phyloP scores from a whole-genome alignment of 176 grass and related monocot species.

The Musa acuminata region DNA sequence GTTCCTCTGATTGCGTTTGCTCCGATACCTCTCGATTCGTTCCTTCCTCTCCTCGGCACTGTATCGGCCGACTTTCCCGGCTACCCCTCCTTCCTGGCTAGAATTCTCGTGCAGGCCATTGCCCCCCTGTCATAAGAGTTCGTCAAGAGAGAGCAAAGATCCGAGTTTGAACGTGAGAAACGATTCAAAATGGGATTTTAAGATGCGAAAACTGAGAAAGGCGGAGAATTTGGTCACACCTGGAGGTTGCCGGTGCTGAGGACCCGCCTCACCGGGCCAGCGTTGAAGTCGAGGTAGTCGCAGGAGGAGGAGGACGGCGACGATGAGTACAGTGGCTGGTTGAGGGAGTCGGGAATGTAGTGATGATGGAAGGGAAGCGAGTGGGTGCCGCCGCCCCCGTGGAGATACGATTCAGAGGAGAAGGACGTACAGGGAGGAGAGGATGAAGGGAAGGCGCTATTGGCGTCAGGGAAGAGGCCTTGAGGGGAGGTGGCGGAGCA shows the following conservation, averaged over 20 bases:
- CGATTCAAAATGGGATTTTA: background rate
- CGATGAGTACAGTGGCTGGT: constrained; percentile 33
- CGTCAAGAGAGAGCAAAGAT: background rate
- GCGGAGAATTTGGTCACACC: constrained; percentile 36
- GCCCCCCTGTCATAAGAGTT: constrained; percentile 40
- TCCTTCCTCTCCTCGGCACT: constrained; percentile 76
- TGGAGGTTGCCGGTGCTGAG: constrained; percentile 88
- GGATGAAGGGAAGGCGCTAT: constrained; percentile 13
- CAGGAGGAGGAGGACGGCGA: constrained; percentile 60
- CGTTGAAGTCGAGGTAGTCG: constrained; percentile 53
- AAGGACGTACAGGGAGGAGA: constrained; percentile 31
- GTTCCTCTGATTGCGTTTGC: constrained; percentile 74
- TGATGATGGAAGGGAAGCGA: constrained; percentile 34
- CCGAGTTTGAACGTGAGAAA: background rate
- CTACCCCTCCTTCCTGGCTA: background rate
- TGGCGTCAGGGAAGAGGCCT: constrained; percentile 30
- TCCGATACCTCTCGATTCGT: constrained; percentile 65
- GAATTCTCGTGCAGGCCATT: constrained; percentile 40
- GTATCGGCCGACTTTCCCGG: constrained; percentile 42
- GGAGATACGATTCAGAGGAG: constrained; percentile 29
- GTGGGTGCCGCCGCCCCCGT: constrained; percentile 51
- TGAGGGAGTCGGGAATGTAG: constrained; percentile 5
- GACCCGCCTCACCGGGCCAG: constrained; percentile 54
- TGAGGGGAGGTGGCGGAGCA: constrained; percentile 27
- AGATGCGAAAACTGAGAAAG: background rate